A percentile compares a stretch with the other conserved stretches of the same genome.
Conservation (phyloP, 208 protist species). For the Trichomonas tenax region DNA sequence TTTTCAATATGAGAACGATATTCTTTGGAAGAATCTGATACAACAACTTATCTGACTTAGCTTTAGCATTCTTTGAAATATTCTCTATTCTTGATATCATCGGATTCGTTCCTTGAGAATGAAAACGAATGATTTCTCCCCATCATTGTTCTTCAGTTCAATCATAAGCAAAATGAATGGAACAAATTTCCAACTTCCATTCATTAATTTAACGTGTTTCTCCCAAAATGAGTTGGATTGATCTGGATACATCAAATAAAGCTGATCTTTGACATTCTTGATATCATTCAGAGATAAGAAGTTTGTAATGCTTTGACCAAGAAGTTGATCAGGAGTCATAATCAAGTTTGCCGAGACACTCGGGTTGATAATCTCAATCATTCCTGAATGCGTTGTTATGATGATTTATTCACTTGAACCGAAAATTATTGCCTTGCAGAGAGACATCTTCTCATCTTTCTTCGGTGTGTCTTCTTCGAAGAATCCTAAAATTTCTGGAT, state of each 20-base stretch:
- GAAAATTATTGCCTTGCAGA: no score
- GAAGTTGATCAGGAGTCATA: no score
- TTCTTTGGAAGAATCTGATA: not conserved
- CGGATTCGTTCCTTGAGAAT: not conserved
- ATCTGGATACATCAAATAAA: not conserved
- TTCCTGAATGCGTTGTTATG: no score
- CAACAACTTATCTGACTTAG: not conserved
- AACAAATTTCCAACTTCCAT: not conserved
- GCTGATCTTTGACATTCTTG: not conserved
- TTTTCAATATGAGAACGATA: not conserved
- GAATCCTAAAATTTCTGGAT: no score
- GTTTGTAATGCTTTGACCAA: no score
- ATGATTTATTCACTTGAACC: no score
- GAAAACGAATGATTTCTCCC: not conserved
- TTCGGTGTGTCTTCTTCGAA: no score
- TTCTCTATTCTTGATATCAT: not conserved
- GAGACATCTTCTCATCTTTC: no score
- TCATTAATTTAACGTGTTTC: not conserved
- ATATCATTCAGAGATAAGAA: no score
- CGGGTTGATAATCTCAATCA: no score
- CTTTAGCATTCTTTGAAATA: not conserved
- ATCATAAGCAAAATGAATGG: not conserved
- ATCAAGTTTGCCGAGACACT: no score
- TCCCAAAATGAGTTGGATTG: not conserved
- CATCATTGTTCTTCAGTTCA: not conserved